A percentile compares a stretch with the other conserved stretches of the same genome.
Evolutionary conservation across 2,329 filamentous ascomycete species (phyloP).

Genomic region (Cercospora sp.): DNA sequence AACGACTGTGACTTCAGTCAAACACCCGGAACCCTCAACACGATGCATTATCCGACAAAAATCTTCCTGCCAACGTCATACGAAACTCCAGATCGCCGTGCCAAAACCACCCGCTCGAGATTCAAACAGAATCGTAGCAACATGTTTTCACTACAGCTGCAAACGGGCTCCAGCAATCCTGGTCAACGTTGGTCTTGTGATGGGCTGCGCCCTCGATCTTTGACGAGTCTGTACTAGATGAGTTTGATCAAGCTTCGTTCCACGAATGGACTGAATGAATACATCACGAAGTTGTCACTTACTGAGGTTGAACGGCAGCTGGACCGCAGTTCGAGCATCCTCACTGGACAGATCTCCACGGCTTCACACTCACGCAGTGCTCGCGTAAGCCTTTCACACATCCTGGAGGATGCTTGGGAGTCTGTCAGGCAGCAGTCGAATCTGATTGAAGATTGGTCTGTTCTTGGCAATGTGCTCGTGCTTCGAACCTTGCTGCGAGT

Average conservation of each 20-base stretch:
- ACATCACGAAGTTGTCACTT: background rate
- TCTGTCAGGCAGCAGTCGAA: background rate
- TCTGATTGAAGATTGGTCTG: background rate
- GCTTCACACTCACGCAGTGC: background rate
- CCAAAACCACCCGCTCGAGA: too few species aligned
- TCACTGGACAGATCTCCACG: background rate
- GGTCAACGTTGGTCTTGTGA: background rate
- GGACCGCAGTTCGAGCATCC: background rate
- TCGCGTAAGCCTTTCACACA: background rate
- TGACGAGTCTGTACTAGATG: background rate
- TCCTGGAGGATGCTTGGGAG: background rate
- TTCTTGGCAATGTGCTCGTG: background rate
- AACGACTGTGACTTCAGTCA: too few species aligned
- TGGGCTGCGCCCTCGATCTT: background rate
- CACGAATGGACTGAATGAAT: background rate
- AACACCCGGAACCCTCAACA: too few species aligned
- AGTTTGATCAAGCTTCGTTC: background rate
- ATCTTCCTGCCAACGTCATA: too few species aligned
- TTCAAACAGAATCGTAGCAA: too few species aligned
- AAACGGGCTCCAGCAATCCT: too few species aligned
- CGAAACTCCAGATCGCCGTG: too few species aligned
- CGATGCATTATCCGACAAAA: too few species aligned
- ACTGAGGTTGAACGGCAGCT: background rate
- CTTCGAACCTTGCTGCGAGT: background rate
- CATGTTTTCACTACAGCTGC: too few species aligned